Conservation (phyloP, 2,329 filamentous ascomycete genomes). For the Talaromyces verruculosus region DNA sequence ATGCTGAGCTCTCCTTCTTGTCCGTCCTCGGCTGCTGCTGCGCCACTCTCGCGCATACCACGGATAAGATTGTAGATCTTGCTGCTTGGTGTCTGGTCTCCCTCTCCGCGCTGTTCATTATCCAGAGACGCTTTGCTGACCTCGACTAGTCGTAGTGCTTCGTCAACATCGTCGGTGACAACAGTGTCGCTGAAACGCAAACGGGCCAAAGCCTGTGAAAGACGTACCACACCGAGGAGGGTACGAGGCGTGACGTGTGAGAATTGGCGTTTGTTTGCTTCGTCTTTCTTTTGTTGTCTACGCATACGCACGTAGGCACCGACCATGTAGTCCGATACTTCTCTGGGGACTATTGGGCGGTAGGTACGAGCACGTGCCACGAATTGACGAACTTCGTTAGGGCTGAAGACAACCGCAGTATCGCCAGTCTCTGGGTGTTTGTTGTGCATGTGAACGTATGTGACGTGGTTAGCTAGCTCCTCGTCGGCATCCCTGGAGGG, state of each 20-base stretch:
- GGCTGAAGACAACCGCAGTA: conserved; percentile 75
- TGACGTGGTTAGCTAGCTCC: conserved; percentile 91
- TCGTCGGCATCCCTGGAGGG: conserved; percentile 86
- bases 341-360: conserved; percentile 79
- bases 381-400: conserved; percentile 92
- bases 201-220: conserved; percentile 89
- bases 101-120: conserved; percentile 62
- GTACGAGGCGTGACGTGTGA: conserved; percentile 93
- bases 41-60: conserved; percentile 79
- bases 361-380: conserved; percentile 88
- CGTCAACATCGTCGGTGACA: conserved; percentile 89
- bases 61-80: conserved; percentile 96
- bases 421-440: conserved; percentile 77
- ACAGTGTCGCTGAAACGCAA: conserved; percentile 85
- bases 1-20: conserved; percentile 75
- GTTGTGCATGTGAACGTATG: conserved; percentile 96
- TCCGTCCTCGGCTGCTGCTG: conserved; percentile 74
- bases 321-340: conserved; percentile 92
- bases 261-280: conserved; percentile 88
- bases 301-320: conserved; percentile 95
- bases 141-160: conserved; percentile 85
- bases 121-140: conserved; percentile 90
- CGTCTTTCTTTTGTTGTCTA: conserved; percentile 85
- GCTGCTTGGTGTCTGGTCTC: conserved; percentile 76
- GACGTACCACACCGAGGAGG: conserved; percentile 84